phyloP scores from a whole-genome alignment of 2,329 filamentous ascomycete genomes.

The Colletotrichum lupini region DNA sequence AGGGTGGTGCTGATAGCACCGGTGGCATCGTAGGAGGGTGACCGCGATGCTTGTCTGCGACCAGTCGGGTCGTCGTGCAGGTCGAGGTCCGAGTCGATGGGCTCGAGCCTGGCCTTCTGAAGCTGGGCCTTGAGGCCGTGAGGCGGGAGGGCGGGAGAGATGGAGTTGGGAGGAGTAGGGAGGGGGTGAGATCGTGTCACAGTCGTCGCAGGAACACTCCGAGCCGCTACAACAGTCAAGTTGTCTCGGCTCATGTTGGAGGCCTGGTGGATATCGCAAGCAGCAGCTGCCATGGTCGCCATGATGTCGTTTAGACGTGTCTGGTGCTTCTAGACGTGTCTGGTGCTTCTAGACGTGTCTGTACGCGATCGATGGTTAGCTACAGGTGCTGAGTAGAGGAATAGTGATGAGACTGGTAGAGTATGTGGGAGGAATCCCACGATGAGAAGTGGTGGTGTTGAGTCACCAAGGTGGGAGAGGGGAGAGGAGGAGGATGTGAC shows the following conservation, averaged over 20 bases:
- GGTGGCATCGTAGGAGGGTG: slow-evolving; percentile 73
- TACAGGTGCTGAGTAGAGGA: slow-evolving; percentile 3
- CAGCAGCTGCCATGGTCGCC: slow-evolving; percentile 74
- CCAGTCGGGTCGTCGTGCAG: slow-evolving; percentile 64
- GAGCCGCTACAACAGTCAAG: slow-evolving; percentile 78
- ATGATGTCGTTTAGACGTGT: slow-evolving; percentile 55
- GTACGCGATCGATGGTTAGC: slow-evolving; percentile 45
- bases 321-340: slow-evolving; percentile 59
- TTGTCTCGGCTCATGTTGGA: slow-evolving; percentile 70
- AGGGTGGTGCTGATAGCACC: slow-evolving; percentile 87
- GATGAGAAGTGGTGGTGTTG: slow-evolving; percentile 20
- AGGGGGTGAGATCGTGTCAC: slow-evolving; percentile 73
- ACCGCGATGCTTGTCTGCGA: slow-evolving; percentile 49
- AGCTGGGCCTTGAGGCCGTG: slow-evolving; percentile 80
- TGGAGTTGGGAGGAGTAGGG: slow-evolving; percentile 93
- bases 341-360: slow-evolving; percentile 62
- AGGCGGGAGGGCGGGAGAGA: slow-evolving; percentile 87
- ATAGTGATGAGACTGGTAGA: neutral
- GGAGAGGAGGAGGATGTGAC: too few relatives aligned
- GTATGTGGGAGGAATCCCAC: neutral
- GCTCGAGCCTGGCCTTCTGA: slow-evolving; percentile 68
- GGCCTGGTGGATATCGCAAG: slow-evolving; percentile 74
- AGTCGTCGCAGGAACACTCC: slow-evolving; percentile 66
- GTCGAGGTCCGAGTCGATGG: slow-evolving; percentile 88
- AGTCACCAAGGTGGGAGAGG: slow-evolving; percentile 30